Evolutionary conservation across 768 basidiomycete species (phyloP), one percentile per base, ranked within the genome.

Genomic region (Tremella mesenterica): DNA sequence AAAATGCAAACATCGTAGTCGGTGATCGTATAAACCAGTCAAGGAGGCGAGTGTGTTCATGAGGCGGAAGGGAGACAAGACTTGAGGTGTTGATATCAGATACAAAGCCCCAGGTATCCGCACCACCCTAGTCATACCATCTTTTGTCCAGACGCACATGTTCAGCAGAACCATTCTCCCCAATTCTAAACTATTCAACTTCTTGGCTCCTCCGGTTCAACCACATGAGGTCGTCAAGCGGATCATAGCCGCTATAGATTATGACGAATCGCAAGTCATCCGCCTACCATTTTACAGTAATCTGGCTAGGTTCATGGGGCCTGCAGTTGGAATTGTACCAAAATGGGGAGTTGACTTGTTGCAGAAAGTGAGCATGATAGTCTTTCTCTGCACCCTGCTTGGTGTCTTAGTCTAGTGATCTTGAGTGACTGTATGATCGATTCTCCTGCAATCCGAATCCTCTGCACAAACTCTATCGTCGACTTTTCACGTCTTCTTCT

Each of bases 41-140:
- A n/a, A n/a, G n/a, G n/a, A n/a, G n/a, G n/a, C n/a, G n/a, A n/a
- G n/a, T n/a, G n/a, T n/a, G n/a, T n/a, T n/a, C n/a, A n/a, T n/a
- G n/a, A n/a, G n/a, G n/a, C n/a, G n/a, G n/a, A n/a, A n/a, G n/a
- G n/a, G n/a, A n/a, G n/a, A n/a, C n/a, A n/a, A n/a, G n/a, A n/a
- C n/a, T n/a, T n/a, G n/a, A n/a, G n/a, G n/a, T n/a, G n/a, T n/a
- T n/a, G n/a, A n/a, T n/a, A n/a, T 0, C 53, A 83, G 84, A n/a
- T 85, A 89, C 74, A 76, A 81, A 33, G 78, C 82, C 27, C 86
- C 85, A 1, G 71, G 76, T 38, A 82, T 99, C 72, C 85, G 88
- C n/a, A 93, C 90, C 9, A 91, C 89, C 2, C 78, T 96, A 20
- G 74, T 97, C 54, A 78, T 83, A 49, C 84, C 93, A 0, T 87